Evolutionary conservation across 2,329 filamentous ascomycete species (phyloP), one percentile per base, ranked within the genome.

Genomic region (Paracamarosporium sp.): DNA sequence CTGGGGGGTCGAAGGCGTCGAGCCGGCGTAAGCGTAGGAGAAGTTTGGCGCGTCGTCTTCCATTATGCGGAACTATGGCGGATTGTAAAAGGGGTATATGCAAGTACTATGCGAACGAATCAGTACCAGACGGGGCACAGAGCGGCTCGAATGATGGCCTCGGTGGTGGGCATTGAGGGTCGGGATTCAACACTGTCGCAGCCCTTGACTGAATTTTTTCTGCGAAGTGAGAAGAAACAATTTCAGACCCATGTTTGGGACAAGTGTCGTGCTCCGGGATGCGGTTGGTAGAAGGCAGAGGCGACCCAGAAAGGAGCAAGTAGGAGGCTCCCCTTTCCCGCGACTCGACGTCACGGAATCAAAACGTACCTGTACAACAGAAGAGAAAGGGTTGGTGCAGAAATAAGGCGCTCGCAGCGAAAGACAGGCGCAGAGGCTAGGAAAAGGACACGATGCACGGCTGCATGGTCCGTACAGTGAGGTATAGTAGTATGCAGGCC

Each of bases 11-110:
- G 64, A 55, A 28, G 64, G 51, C 17, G 67, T 54, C 50, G 66
- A 59, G 56, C 66, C 68, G 40, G 63, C 64, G 63, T 70, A 76
- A 47, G 78, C 78, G 67, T 75, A 76, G 47, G 75, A 74, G 63
- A 76, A 78, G 65, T 79, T 74, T 55, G 77, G 76, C 22, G 64
- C 74, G 61, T 69, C 69, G 28, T 75, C 72, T 62, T 71, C 72
- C 73, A 76, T 77, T 65, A 64, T 63, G 65, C 5, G 48, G 43
- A 36, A 59, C 72, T 71, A 68, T 58, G 40, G 60, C 52, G 60
- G 56, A 57, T 52, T 53, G 62, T 57, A 53, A 60, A 67, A 69
- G 60, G 70, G 68, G 67, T 72, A 75, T 73, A 69, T 72, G 70
- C 50, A 72, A 73, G 65, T 66, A 72, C 73, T 75, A 59, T 20